These are phyloP conservation scores for Nakazawaea sp. DNA, from an alignment of 805 yeast species.

Conservation along the genomic window DNA sequence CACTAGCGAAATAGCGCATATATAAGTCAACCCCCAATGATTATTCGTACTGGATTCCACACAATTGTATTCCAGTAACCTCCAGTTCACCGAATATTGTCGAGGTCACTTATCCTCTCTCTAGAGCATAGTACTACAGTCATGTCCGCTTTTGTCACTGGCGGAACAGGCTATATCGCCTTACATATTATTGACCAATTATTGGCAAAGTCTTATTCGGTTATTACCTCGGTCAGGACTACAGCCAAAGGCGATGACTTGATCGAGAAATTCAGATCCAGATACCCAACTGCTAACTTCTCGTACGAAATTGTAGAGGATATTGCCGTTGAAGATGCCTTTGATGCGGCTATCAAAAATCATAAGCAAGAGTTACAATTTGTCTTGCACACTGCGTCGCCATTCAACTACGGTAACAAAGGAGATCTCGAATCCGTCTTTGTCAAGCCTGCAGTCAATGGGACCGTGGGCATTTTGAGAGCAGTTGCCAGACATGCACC, in stretches of 20 bases:
- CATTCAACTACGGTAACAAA: slow-evolving; percentile 30
- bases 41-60: too few relatives aligned
- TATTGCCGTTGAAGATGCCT: slow-evolving; percentile 32
- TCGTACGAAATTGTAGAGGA: slow-evolving; percentile 28
- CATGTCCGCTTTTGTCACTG: slow-evolving; percentile 37
- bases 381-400: slow-evolving; percentile 49
- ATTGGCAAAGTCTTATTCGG: slow-evolving; percentile 32
- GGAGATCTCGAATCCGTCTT: slow-evolving; percentile 33
- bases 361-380: slow-evolving; percentile 32
- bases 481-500: slow-evolving; percentile 34
- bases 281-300: slow-evolving; percentile 19
- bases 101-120: too few relatives aligned
- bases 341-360: slow-evolving; percentile 35
- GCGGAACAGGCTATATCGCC: slow-evolving; percentile 50
- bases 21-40: too few relatives aligned
- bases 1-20: too few relatives aligned
- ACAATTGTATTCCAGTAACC: too few relatives aligned
- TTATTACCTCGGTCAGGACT: slow-evolving; percentile 46
- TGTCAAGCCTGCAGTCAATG: slow-evolving; percentile 39
- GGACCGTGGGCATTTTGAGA: slow-evolving; percentile 34
- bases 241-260: slow-evolving; percentile 34
- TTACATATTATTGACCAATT: slow-evolving; percentile 37
- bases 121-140: too few relatives aligned
- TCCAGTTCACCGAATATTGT: too few relatives aligned
- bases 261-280: slow-evolving; percentile 21